Evolutionary conservation across 139 green algal genomes (phyloP), one percentile per base, ranked within the genome.

Genomic region (Chlamydomonas eustigma): DNA sequence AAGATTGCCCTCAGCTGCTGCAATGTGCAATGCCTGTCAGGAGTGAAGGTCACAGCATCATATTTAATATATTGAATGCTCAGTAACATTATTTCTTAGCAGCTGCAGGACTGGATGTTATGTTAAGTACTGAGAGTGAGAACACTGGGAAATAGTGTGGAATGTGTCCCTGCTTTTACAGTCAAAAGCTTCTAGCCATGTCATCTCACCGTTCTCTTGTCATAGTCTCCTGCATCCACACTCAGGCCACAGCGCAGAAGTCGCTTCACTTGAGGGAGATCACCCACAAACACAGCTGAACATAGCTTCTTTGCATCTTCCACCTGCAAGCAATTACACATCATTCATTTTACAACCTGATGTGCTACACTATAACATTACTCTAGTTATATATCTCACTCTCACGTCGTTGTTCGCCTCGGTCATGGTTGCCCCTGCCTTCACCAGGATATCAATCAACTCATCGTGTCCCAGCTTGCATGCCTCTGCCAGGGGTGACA

Each of bases 11-110:
- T 91, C 88, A 0, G 86, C 84, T 2, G 86, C 88, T 33, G 76
- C 81, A 73, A 91, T 90, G 81, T 92, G 88, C 50, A 91, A 80
- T 3, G 88, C 79, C 30, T 79, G 88, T n/a, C n/a, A n/a, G n/a
- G n/a, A 39, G n/a, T 28, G 31, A 74, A 58, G 4, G 12, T 24
- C 2, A 67, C 50, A 24, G 22, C 22, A 63, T 18, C 50, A 63
- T 24, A 24, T 63, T 28, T 63, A 18, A 63, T 28, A n/a, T n/a
- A n/a, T n/a, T n/a, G n/a, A n/a, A n/a, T n/a, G n/a, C n/a, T n/a
- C n/a, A n/a, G n/a, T n/a, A n/a, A n/a, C n/a, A n/a, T n/a, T n/a
- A n/a, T n/a, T n/a, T n/a, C n/a, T n/a, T n/a, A n/a, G n/a, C n/a
- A n/a, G n/a, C 18, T 28, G 50, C 18, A 24, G 24, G n/a, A n/a